Evolutionary conservation across 108 stramenopile genomes (phyloP).

Genomic region (Pseudonitzschia delicatissima): DNA sequence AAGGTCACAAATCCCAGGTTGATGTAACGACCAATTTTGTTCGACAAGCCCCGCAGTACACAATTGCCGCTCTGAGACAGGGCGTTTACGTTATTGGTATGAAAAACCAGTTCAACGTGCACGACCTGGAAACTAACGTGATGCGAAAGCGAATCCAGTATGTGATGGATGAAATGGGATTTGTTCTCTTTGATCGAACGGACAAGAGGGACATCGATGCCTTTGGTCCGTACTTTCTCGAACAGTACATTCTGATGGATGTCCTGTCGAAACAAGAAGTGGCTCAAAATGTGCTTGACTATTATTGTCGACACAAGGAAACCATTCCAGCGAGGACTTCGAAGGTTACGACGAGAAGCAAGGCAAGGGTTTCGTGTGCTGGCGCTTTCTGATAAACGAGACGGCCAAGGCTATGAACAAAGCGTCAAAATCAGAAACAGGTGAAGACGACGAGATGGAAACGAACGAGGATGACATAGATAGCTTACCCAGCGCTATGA

Average conservation of each 20-base stretch:
- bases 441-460: background rate
- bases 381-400: slow-evolving; percentile 36
- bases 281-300: slow-evolving; percentile 31
- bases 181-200: slow-evolving; percentile 26
- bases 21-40: slow-evolving; percentile 15
- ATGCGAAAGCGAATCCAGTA: slow-evolving; percentile 24
- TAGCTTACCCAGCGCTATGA: background rate
- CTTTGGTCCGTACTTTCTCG: slow-evolving; percentile 33
- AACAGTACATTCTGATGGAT: slow-evolving; percentile 41
- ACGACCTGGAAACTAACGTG: slow-evolving; percentile 19
- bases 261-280: slow-evolving; percentile 33
- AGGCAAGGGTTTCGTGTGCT: slow-evolving; percentile 33
- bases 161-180: slow-evolving; percentile 29
- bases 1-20: background rate
- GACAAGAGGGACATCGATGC: slow-evolving; percentile 11
- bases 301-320: slow-evolving; percentile 20
- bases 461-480: slow-evolving; percentile 6
- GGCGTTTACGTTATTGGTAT: slow-evolving; percentile 38
- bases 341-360: slow-evolving; percentile 24
- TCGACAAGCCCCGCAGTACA: slow-evolving; percentile 33
- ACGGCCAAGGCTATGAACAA: slow-evolving; percentile 19
- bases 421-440: background rate
- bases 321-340: slow-evolving; percentile 22
- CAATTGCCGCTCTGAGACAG: slow-evolving; percentile 19
- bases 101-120: slow-evolving; percentile 33